Conservation (phyloP, 495 filamentous ascomycete species). For the Penicillium verhagenii region DNA sequence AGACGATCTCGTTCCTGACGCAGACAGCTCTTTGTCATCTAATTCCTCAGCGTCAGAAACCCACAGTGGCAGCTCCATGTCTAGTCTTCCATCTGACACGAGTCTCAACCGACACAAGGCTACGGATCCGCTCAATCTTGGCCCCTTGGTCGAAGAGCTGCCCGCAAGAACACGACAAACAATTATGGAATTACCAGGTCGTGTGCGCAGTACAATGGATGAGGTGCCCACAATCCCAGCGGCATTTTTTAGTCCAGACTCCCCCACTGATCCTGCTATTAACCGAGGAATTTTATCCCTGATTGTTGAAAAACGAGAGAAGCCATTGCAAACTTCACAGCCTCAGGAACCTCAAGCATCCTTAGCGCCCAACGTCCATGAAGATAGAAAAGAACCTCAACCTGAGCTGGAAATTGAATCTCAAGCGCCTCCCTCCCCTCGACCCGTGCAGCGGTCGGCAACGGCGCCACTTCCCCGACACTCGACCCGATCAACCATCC, state of each 20-base stretch:
- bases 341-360: not conserved
- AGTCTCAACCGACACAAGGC: constrained; percentile 33
- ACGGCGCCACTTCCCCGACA: constrained; percentile 32
- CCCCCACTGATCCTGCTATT: constrained; percentile 60
- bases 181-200: constrained; percentile 17
- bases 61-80: constrained; percentile 69
- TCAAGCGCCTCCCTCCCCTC: constrained; percentile 15
- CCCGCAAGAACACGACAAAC: constrained; percentile 21
- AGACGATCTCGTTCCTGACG: constrained; percentile 40
- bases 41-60: constrained; percentile 63
- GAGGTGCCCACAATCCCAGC: constrained; percentile 38
- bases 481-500: constrained; percentile 30
- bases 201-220: constrained; percentile 23
- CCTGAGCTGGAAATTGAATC: too few species aligned
- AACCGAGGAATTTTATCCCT: constrained; percentile 43
- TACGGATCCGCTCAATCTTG: constrained; percentile 32
- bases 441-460: constrained; percentile 24
- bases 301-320: constrained; percentile 29
- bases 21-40: constrained; percentile 68
- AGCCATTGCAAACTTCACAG: not conserved
- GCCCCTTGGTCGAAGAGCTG: constrained; percentile 39
- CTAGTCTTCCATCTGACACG: constrained; percentile 53
- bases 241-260: constrained; percentile 46
- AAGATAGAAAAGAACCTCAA: constrained; percentile 15
- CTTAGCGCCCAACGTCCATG: not conserved